Evolutionary conservation across 2,329 filamentous ascomycete genomes (phyloP), one percentile per base, ranked within the genome.

Genomic region (Aureobasidium sp.): DNA sequence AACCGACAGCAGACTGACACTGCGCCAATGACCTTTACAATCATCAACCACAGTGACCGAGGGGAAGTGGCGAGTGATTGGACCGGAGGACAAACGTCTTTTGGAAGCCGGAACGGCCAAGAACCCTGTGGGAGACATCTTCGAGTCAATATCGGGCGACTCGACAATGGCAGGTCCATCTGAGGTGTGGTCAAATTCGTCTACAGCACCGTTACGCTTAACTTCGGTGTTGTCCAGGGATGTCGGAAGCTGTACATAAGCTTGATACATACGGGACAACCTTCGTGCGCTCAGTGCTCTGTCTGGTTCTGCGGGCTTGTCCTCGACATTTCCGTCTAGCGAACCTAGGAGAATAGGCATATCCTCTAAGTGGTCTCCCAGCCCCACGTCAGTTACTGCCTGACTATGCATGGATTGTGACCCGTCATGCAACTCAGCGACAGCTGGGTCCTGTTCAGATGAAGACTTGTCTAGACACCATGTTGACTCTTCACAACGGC

Each of bases 11-110:
- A 71, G 60, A 20, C 67, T 69, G 20, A 72, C 63, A 58, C 67
- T 69, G 1, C 68, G 63, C 63, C 63, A 67, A 48, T 71, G 66
- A 9, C 71, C 70, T 50, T 70, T 69, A 15, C 69, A 65, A 55
- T 73, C 71, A 57, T 73, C 70, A 8, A 72, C 61, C 1, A 72
- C 70, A 1, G 70, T 72, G 10, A 70, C 70, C 17, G 69, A 72
- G 13, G 70, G 70, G 50, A 68, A 73, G 2, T 66, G 67, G 2
- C 67, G 64, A 27, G 68, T 64, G 9, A 60, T 37, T 32, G 61
- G 37, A 15, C 50, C 34, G 6, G 39, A 53, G 17, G 23, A 44
- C 12, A 23, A 12, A 26, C 34, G 29, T 29, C 23, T 12, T 23
- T 47, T 48, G 37, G 2, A n/a, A 12, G 53, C 9, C n/a, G 61